These are phyloP conservation scores for Termitomyces bulborhizus DNA, from an alignment of 768 basidiomycete species.

Conservation along the genomic window DNA sequence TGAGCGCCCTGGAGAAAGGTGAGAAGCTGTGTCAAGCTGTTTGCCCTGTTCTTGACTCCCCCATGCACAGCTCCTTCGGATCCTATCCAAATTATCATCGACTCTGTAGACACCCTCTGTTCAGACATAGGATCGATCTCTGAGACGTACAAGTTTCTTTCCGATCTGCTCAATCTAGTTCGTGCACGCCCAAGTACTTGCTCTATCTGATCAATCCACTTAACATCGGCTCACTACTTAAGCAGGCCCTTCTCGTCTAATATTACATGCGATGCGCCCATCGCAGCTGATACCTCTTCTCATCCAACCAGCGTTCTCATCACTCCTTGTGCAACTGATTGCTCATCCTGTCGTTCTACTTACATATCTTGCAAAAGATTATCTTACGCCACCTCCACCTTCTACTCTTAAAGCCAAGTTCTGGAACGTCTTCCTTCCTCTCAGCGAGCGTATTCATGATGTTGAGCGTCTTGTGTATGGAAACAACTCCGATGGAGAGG, in stretches of 20 bases:
- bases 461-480: conserved; percentile 58
- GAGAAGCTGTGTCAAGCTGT: conserved; percentile 5
- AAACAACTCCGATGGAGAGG: conserved; percentile 33
- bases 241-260: conserved; percentile 49
- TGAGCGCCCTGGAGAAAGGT: conserved; percentile 37
- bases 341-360: conserved; percentile 71
- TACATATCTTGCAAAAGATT: conserved; percentile 59
- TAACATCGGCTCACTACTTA: background rate
- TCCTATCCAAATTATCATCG: conserved; percentile 60
- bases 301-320: conserved; percentile 56
- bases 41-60: conserved; percentile 10
- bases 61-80: conserved; percentile 29
- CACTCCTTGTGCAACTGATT: conserved; percentile 55
- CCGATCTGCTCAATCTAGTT: conserved; percentile 37
- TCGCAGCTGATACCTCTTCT: conserved; percentile 50
- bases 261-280: conserved; percentile 47
- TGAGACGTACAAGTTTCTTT: conserved; percentile 47
- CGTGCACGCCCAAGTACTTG: conserved; percentile 41
- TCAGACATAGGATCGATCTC: conserved; percentile 52
- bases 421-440: conserved; percentile 70
- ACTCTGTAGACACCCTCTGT: conserved; percentile 63
- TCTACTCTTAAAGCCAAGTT: conserved; percentile 61
- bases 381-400: conserved; percentile 68
- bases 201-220: background rate
- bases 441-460: conserved; percentile 57